Conservation (phyloP, 441 rosid species). For the Adansonia rubrostipa region DNA sequence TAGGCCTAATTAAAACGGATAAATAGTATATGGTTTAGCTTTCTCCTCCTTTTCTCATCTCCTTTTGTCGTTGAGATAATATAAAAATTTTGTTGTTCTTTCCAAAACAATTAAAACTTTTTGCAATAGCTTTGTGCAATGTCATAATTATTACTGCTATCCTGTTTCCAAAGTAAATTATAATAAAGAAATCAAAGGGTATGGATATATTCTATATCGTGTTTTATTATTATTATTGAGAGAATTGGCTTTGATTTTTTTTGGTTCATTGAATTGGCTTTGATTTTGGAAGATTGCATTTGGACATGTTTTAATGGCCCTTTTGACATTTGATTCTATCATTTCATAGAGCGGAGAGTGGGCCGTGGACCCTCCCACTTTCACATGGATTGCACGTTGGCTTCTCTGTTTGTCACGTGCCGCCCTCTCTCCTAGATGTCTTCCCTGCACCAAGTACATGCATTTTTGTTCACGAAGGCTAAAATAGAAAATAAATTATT, state of each 20-base stretch:
- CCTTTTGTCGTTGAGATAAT: conserved; percentile 16
- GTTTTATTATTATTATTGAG: background rate
- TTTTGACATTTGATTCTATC: conserved; percentile 34
- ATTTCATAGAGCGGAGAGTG: conserved; percentile 28
- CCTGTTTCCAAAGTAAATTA: conserved; percentile 32
- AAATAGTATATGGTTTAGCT: conserved; percentile 16
- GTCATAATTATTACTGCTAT: conserved; percentile 32
- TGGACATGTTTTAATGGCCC: conserved; percentile 33
- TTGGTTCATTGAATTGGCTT: background rate
- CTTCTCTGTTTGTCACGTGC: conserved; percentile 44
- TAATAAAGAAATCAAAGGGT: background rate
- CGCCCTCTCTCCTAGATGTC: conserved; percentile 41
- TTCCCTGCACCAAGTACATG: conserved; percentile 23
- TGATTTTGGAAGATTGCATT: conserved; percentile 22
- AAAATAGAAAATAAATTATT: too few relatives aligned
- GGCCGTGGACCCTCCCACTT: conserved; percentile 43
- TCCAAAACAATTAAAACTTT: background rate
- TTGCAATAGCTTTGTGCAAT: conserved; percentile 16
- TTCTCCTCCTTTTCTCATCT: background rate
- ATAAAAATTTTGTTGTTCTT: conserved; percentile 3
- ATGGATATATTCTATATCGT: background rate
- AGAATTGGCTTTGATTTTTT: conserved; percentile 3
- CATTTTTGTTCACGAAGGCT: too few relatives aligned
- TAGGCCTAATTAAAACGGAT: conserved; percentile 42
- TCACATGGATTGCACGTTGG: conserved; percentile 73